Base-by-base conservation (phyloP, 495 filamentous ascomycete species). In the Penicillium soppii region DNA sequence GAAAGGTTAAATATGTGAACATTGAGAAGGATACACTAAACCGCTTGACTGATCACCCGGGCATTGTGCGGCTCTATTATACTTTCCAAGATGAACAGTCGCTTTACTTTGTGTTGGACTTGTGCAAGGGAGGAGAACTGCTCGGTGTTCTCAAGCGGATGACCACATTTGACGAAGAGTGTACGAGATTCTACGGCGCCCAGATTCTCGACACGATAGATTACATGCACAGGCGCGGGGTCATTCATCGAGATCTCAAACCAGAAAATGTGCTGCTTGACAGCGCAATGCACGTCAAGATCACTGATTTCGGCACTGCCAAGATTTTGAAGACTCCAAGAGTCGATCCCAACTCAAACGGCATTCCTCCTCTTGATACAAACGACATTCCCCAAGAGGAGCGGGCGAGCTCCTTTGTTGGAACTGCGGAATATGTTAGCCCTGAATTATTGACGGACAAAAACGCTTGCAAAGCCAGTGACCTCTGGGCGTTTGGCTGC, bases 1-100 rank as follows among this genome's bases (percentile, higher is more conserved):
- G 92, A 69, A 99, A 99, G 77, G 95, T 99, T 56, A 99, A 99
- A 76, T 99, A 99, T 66, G 95, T 99, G 65, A 97, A 97, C 68
- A 97, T 99, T 56, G 95, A 99, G 72, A 97, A 96, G 73, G 91
- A 99, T 69, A 96, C 95, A 8, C 78, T 99, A 27, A 99, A 99
- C 63, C 85, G 92, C 51, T 74, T 99, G 44, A 96, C 91, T 13
- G 94, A 97, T 43, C 95, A 99, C 62, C 95, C 95, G 7, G 95
- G 95, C 9, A 91, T 99, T 57, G 92, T 99, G 44, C 87, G 95
- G 47, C 80, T 99, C 32, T 99, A 97, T 62, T 99, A 99, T 71
- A 99, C 95, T 5, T 99, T 97, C 65, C 95, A 99, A 65, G 95
- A 99, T 68, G 91, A 97, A 61, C 80, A 86, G 22, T 97, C 91